Conservation (phyloP, 441 rosid genomes). For the Arabidopsis lyrata region DNA sequence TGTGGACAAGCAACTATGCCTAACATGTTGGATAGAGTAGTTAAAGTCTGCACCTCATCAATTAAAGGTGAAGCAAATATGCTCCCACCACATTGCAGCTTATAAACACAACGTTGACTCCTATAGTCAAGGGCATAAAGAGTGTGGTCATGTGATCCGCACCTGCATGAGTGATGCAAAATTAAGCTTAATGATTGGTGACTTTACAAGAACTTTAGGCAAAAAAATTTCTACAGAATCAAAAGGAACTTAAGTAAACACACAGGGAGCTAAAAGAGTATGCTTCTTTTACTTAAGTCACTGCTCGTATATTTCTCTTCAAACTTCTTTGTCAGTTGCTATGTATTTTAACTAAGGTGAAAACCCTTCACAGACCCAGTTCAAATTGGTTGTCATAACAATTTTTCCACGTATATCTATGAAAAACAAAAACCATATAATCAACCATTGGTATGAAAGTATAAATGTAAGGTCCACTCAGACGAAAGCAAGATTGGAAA, state of each 20-base stretch:
- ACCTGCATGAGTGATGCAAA: slow-evolving; percentile 61
- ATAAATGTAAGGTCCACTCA: slow-evolving; percentile 17
- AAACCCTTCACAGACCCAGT: slow-evolving; percentile 10
- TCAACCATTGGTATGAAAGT: slow-evolving; percentile 13
- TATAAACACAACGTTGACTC: slow-evolving; percentile 68
- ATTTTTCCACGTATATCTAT: background rate
- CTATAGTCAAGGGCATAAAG: slow-evolving; percentile 89
- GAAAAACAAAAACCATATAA: slow-evolving; percentile 15
- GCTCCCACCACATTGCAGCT: slow-evolving; percentile 86
- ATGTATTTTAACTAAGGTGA: background rate
- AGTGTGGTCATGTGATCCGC: slow-evolving; percentile 91
- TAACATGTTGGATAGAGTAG: slow-evolving; percentile 20
- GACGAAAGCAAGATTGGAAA: background rate
- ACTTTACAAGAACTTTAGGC: slow-evolving; percentile 2
- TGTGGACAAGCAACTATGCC: slow-evolving; percentile 26
- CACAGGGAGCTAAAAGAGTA: background rate
- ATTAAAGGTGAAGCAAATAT: slow-evolving; percentile 89
- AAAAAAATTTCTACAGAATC: slow-evolving; percentile 9
- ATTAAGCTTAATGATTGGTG: slow-evolving; percentile 13
- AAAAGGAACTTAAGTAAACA: slow-evolving; percentile 23
- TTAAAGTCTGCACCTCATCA: slow-evolving; percentile 69
- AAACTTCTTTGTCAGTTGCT: slow-evolving; percentile 13
- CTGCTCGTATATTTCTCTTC: slow-evolving; percentile 21
- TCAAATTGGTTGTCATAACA: background rate
- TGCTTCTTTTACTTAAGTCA: slow-evolving; percentile 5